These are phyloP conservation scores for Prunus armeniaca DNA, from an alignment of 306 rosid species.

Conservation along the genomic window DNA sequence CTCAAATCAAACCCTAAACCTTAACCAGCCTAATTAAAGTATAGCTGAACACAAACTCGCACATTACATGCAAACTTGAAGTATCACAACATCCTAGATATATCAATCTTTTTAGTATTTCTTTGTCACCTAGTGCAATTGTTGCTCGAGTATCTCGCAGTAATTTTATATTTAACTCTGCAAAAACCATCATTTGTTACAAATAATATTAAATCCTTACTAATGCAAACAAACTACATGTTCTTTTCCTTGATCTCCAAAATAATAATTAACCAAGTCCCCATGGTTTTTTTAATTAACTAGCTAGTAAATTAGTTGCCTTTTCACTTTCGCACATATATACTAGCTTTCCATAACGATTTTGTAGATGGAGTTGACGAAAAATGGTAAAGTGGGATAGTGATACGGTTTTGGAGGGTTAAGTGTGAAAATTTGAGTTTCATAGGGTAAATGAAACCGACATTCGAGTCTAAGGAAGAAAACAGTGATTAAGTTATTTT, in stretches of 20 bases:
- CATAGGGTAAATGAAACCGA: no score
- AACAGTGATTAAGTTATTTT: no score
- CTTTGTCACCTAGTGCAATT: not conserved
- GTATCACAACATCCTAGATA: not conserved
- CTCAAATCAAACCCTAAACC: no score
- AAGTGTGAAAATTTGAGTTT: no score
- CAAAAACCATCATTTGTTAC: not conserved
- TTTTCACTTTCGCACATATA: not conserved
- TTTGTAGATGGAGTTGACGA: no score
- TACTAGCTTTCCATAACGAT: not conserved
- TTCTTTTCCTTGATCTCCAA: not conserved
- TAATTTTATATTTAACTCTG: not conserved
- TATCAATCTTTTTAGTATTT: not conserved
- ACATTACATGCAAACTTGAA: not conserved
- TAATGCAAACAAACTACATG: constrained; percentile 6
- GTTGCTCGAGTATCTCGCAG: not conserved
- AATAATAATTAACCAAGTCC: not conserved
- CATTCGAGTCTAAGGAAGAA: no score
- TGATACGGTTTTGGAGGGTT: no score
- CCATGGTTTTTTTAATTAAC: not conserved
- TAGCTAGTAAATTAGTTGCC: not conserved
- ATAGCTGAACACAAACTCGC: not conserved
- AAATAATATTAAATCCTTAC: not conserved
- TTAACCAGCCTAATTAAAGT: no score
- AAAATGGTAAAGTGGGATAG: no score